Evolutionary conservation across 202 grass and related monocot genomes (phyloP).

Genomic region (Musa balbisiana): DNA sequence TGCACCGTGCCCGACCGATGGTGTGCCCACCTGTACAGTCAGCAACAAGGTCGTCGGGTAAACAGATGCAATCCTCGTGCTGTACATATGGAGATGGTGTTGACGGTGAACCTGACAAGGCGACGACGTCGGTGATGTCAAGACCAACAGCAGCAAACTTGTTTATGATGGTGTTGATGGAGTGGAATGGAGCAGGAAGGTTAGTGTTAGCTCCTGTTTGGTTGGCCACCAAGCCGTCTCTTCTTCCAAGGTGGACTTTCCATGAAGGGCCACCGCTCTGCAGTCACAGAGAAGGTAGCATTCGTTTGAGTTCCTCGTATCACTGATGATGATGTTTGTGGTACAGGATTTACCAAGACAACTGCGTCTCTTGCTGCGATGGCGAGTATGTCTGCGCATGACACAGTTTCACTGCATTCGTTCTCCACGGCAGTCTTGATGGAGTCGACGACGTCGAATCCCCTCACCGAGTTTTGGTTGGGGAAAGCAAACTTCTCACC

Average conservation of each 20-base stretch:
- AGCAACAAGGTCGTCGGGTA: too few relatives aligned
- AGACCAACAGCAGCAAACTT: conserved; percentile 51
- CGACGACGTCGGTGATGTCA: conserved; percentile 48
- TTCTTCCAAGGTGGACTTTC: conserved; percentile 52
- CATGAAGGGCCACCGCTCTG: conserved; percentile 59
- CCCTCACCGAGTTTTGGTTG: conserved; percentile 26
- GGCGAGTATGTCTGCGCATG: conserved; percentile 19
- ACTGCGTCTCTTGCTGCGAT: conserved; percentile 36
- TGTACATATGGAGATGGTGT: too few relatives aligned
- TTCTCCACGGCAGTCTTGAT: conserved; percentile 42
- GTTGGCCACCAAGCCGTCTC: conserved; percentile 60
- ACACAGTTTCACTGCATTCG: conserved; percentile 18
- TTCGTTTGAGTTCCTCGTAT: not conserved
- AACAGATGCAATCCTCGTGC: not conserved
- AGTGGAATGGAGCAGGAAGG: conserved; percentile 39
- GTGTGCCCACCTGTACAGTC: conserved; percentile 44
- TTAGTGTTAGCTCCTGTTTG: conserved; percentile 51
- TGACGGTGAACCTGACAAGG: conserved; percentile 42
- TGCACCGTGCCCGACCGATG: conserved; percentile 58
- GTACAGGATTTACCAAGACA: conserved; percentile 21
- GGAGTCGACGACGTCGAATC: conserved; percentile 43
- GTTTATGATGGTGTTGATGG: conserved; percentile 21
- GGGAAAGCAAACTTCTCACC: conserved; percentile 35
- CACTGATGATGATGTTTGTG: too few relatives aligned
- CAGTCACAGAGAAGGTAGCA: not conserved